These are phyloP conservation scores for Rhododendron ferrugineum DNA, from an alignment of 148 eudicot genomes.

Conservation along the genomic window DNA sequence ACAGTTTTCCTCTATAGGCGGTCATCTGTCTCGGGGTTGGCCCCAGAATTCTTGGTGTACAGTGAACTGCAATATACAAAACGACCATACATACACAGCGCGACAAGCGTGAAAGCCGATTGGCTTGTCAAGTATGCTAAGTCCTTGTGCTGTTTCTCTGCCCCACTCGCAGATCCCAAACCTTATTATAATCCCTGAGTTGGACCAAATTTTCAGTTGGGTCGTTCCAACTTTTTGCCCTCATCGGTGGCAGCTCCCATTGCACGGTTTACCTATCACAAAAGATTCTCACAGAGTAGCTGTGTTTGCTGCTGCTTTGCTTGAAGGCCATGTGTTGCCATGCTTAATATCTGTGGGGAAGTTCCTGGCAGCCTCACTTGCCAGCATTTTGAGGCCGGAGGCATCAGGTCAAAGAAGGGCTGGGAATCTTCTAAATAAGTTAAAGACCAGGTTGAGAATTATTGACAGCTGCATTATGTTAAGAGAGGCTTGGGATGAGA, in stretches of 20 bases:
- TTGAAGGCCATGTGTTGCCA: conserved; percentile 80
- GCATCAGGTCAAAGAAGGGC: conserved; percentile 59
- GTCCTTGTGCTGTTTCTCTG: conserved; percentile 51
- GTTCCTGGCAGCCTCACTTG: conserved; percentile 49
- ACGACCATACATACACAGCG: conserved; percentile 68
- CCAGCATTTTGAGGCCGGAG: conserved; percentile 61
- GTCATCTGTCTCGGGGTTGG: conserved; percentile 57
- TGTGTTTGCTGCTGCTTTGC: conserved; percentile 65
- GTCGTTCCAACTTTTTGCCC: conserved; percentile 62
- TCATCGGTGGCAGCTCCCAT: conserved; percentile 62
- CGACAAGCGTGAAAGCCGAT: conserved; percentile 56
- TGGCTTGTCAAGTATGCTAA: conserved; percentile 77
- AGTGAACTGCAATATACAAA: conserved; percentile 51
- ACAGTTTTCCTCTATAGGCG: conserved; percentile 61
- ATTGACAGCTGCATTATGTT: conserved; percentile 54
- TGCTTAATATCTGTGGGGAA: conserved; percentile 46
- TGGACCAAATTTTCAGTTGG: conserved; percentile 56
- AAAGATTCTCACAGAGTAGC: conserved; percentile 40
- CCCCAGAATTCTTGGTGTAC: conserved; percentile 80
- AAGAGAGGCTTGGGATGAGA: conserved; percentile 46
- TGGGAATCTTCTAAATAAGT: conserved; percentile 56
- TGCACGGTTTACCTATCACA: conserved; percentile 40
- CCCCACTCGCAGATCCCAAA: conserved; percentile 49
- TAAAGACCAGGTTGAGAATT: conserved; percentile 37
- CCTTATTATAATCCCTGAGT: conserved; percentile 55